These are phyloP conservation scores for Nicotiana knightiana DNA, from an alignment of 257 asterid genomes.

Conservation along the genomic window DNA sequence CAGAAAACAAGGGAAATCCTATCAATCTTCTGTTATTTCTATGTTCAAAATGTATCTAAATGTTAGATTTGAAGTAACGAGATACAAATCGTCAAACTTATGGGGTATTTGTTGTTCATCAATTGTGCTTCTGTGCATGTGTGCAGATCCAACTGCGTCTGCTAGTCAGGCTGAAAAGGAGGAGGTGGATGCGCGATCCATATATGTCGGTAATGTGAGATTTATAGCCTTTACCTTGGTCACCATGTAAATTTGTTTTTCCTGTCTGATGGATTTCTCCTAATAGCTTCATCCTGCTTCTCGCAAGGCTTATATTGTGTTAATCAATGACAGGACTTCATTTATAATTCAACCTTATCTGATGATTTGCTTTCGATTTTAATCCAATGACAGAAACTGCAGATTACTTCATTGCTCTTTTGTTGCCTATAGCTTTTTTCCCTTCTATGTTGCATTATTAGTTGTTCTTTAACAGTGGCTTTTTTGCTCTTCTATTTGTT, in stretches of 20 bases:
- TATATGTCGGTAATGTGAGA: constrained; percentile 91
- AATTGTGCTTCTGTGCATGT: constrained; percentile 5
- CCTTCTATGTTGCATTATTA: not conserved
- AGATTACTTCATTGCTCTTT: not conserved
- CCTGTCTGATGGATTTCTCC: not conserved
- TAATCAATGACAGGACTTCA: not conserved
- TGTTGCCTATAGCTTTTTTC: not conserved
- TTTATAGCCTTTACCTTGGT: constrained; percentile 20
- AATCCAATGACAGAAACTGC: not conserved
- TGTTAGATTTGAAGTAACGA: not conserved
- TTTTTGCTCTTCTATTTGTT: not conserved
- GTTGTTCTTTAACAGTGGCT: not conserved
- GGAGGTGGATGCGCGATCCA: constrained; percentile 82
- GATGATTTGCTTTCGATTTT: not conserved
- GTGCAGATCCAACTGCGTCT: constrained; percentile 50
- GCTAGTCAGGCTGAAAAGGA: constrained; percentile 76
- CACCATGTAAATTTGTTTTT: not conserved
- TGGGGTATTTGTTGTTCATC: not conserved
- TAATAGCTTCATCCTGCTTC: not conserved
- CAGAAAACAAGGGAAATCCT: not conserved
- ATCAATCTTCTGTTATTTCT: not conserved
- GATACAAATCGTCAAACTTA: not conserved
- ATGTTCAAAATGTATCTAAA: not conserved
- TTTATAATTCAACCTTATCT: not conserved
- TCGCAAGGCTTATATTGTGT: not conserved